Percentiles rank a stretch among this genome's conserved stretches.
These are phyloP conservation scores for Albugo candida DNA, from an alignment of 352 stramenopile genomes.

Conservation along the genomic window DNA sequence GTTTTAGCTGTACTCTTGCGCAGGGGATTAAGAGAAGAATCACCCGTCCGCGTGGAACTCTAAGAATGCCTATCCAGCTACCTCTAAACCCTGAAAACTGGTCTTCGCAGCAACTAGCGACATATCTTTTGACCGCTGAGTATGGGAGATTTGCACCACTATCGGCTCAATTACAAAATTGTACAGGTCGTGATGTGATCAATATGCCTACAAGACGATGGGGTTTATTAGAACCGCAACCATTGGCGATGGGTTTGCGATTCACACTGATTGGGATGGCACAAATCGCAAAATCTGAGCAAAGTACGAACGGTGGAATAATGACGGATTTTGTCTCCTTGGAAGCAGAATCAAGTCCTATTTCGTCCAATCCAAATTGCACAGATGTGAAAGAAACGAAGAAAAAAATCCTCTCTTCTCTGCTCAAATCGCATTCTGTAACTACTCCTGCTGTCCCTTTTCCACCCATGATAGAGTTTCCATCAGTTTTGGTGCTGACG, in stretches of 20 bases:
- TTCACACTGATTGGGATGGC: conserved; percentile 77
- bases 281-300: conserved; percentile 41
- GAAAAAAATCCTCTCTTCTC: conserved; percentile 4
- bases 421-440: background rate
- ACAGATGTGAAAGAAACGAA: conserved; percentile 1
- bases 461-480: conserved; percentile 61
- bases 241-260: conserved; percentile 55
- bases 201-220: conserved; percentile 41
- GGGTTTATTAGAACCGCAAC: conserved; percentile 27
- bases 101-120: conserved; percentile 54
- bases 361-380: conserved; percentile 1
- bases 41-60: no score
- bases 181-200: conserved; percentile 43
- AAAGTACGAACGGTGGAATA: conserved; percentile 21
- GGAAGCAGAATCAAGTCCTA: conserved; percentile 3
- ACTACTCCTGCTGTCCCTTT: conserved; percentile 39
- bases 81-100: conserved; percentile 46
- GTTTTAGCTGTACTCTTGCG: no score
- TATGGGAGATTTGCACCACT: conserved; percentile 44
- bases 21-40: no score
- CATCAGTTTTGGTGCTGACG: conserved; percentile 32
- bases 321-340: conserved; percentile 63
- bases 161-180: conserved; percentile 23
- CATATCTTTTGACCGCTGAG: conserved; percentile 60
- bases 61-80: no score